Percentiles rank a stretch among this genome's conserved stretches.
Evolutionary conservation across 2,329 filamentous ascomycete species (phyloP).

Genomic region (Neofusicoccum sp.): DNA sequence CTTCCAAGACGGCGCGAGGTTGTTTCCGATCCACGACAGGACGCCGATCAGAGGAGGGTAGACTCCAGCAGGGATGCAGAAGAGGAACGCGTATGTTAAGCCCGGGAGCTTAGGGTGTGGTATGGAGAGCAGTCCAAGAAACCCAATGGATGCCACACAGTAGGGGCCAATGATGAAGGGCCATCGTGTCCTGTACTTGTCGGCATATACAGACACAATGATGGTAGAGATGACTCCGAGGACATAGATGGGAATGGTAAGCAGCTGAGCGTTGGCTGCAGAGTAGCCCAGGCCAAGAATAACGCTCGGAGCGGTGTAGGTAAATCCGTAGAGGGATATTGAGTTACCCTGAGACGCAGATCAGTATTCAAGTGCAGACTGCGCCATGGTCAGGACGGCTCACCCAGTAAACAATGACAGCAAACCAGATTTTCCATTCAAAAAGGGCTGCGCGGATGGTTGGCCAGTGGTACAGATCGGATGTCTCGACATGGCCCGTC

Average conservation of each 20-base stretch:
- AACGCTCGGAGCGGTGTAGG: not conserved
- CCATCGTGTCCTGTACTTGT: slow-evolving; percentile 27
- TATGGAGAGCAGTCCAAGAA: not conserved
- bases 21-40: slow-evolving; percentile 32
- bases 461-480: slow-evolving; percentile 2
- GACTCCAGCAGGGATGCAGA: slow-evolving; percentile 34
- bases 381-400: not conserved
- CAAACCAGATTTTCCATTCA: slow-evolving; percentile 18
- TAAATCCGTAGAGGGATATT: slow-evolving; percentile 3
- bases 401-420: slow-evolving; percentile 9
- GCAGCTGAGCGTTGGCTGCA: slow-evolving; percentile 31
- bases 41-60: not conserved
- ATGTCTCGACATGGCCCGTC: not conserved
- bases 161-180: slow-evolving; percentile 29
- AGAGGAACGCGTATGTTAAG: slow-evolving; percentile 41
- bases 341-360: not conserved
- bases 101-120: not conserved
- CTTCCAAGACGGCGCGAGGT: slow-evolving; percentile 43
- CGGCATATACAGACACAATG: slow-evolving; percentile 25
- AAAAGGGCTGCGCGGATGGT: not conserved
- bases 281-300: slow-evolving; percentile 27
- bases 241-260: slow-evolving; percentile 29
- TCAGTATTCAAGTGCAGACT: not conserved
- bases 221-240: slow-evolving; percentile 27
- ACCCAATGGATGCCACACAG: slow-evolving; percentile 32